Evolutionary conservation across 2,329 filamentous ascomycete genomes (phyloP).

Genomic region (Phialocephala sp.): DNA sequence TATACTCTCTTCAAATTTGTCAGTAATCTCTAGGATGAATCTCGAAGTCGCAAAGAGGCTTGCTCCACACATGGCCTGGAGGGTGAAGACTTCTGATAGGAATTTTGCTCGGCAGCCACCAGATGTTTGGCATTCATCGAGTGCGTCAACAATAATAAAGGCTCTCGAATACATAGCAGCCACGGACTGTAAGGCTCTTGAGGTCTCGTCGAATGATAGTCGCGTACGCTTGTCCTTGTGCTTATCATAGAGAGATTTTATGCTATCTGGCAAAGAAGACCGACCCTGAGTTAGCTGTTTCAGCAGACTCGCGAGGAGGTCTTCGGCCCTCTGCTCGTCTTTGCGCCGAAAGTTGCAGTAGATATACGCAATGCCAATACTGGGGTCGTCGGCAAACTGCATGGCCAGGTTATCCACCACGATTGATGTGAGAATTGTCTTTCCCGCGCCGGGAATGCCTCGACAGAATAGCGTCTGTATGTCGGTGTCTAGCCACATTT

Average conservation of each 20-base stretch:
- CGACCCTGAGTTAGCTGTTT: background rate
- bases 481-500: conserved; percentile 23
- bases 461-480: conserved; percentile 31
- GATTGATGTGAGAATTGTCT: conserved; percentile 52
- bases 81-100: conserved; percentile 36
- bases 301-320: conserved; percentile 3
- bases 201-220: conserved; percentile 36
- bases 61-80: conserved; percentile 29
- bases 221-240: conserved; percentile 32
- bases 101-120: conserved; percentile 29
- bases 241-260: conserved; percentile 11
- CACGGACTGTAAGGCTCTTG: conserved; percentile 13
- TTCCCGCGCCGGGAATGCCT: conserved; percentile 50
- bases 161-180: conserved; percentile 33
- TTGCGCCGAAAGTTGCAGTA: conserved; percentile 8
- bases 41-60: conserved; percentile 45
- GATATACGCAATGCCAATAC: conserved; percentile 14
- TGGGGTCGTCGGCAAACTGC: conserved; percentile 31
- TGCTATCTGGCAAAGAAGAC: conserved; percentile 2
- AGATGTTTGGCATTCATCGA: conserved; percentile 28
- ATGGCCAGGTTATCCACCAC: conserved; percentile 49
- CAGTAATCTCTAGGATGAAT: conserved; percentile 35
- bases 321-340: conserved; percentile 4
- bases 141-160: conserved; percentile 27
- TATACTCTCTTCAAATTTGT: conserved; percentile 28